Evolutionary conservation across 768 basidiomycete genomes (phyloP), one percentile per base, ranked within the genome.

Genomic region (Coprinellus micaceus): DNA sequence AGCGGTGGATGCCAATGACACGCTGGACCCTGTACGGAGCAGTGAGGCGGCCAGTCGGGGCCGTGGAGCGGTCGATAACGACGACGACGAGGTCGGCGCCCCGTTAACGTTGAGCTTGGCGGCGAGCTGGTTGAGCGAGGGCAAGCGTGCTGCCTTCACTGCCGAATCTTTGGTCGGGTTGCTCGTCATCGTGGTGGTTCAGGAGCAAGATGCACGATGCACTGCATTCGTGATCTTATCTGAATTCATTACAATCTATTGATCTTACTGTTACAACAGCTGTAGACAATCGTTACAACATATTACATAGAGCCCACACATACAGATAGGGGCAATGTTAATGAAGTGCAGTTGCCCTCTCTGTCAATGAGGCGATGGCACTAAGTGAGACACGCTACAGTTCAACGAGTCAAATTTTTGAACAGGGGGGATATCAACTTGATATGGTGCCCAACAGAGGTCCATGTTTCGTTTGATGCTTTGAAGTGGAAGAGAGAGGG

Each of bases 71-170:
- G 66, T 48, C 26, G 47, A 28, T 25, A 28, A 49, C 10, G 47
- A 28, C 25, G 47, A 49, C 26, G 47, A 28, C 45, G 74, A 54
- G 44, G 69, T 6, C 15, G 63, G 63, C 9, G 66, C 56, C 50
- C 66, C 65, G 28, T 66, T 69, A 45, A 68, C 65, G 40, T 66
- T 63, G 67, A 91, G 88, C 48, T 88, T 84, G 4, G 89, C 89
- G 2, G 88, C 90, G 53, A 92, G 83, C 69, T 91, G 88, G 72
- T 89, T 88, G 13, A 92, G 78, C 6, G 90, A 90, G 0, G 89
- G 89, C 17, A 85, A 74, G 22, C 88, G 82, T 25, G 58, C 65
- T 45, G 71, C 62, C 26, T 57, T 55, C 19, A 46, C 53, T n/a
- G 60, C 29, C n/a, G 54, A 28, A 37, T 50, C 60, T 21, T 53